Base-by-base conservation (phyloP, 2,329 filamentous ascomycete species). In the Pyricularia grisea region DNA sequence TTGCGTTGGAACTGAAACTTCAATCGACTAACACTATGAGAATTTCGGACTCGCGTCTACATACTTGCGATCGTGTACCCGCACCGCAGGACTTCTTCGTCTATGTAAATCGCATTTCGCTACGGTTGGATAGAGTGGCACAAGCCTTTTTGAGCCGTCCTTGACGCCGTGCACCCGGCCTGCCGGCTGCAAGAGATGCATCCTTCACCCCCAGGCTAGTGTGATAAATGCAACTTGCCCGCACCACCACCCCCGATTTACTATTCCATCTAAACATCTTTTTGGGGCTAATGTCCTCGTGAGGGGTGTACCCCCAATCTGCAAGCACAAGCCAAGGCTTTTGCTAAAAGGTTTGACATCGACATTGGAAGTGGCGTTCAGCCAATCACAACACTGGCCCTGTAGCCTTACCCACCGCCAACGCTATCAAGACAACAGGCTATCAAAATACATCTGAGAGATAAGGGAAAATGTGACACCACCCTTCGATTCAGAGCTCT, bases 311-410 rank as follows among this genome's bases (percentile, higher is more conserved):
- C 58, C 58, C 58, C 58, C 58, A 61, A 61, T 61, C 58, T 61
- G 58, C 58, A 61, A 20, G 25, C 25, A 27, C 10, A 3, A 14
- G n/a, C 58, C 58, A 61, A 61, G 58, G 23, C 23, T 61, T 27
- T 61, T 61, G 58, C 58, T 61, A 61, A 61, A 61, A 61, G 23
- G n/a, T 27, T 61, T 61, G 58, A 61, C 58, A 61, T 61, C 58
- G 58, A 25, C 58, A 25, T 61, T 61, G n/a, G 23, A 17, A 61
- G 25, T 61, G 58, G 25, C 23, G 58, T 61, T 25, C 6, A 27
- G 58, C 58, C 58, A 61, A 61, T 61, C 58, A 61, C 10, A 27
- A 14, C 42, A 55, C 42, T n/a, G 42, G 23, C 58, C 58, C 25
- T 27, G 25, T 27, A 61, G 58, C 58, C 58, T 61, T 27, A 61